Evolutionary conservation across 179 eudicot genomes (phyloP).

Genomic region (Spinacia oleracea): DNA sequence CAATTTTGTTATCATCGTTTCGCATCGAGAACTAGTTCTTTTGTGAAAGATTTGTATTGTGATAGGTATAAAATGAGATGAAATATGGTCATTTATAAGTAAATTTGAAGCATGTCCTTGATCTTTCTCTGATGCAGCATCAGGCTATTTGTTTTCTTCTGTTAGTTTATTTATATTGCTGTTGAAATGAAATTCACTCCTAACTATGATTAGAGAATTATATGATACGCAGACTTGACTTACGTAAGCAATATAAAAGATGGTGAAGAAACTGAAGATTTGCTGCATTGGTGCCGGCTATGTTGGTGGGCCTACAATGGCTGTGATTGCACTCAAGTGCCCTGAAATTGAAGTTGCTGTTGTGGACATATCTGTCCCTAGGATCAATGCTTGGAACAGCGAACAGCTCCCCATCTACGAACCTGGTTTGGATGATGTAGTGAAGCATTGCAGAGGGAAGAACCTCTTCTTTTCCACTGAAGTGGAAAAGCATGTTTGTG

Average conservation of each 20-base stretch:
- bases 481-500: conserved; percentile 47
- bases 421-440: conserved; percentile 54
- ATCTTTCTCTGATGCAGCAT: neutral
- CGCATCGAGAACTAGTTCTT: neutral
- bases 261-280: conserved; percentile 60
- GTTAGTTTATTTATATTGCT: neutral
- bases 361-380: conserved; percentile 43
- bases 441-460: conserved; percentile 49
- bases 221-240: conserved; percentile 24
- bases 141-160: neutral
- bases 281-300: conserved; percentile 61
- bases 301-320: conserved; percentile 59
- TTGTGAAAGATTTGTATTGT: neutral
- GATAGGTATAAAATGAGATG: neutral
- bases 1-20: neutral
- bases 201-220: neutral
- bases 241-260: conserved; percentile 21
- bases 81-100: neutral
- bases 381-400: conserved; percentile 58
- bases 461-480: conserved; percentile 50
- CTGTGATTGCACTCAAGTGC: conserved; percentile 53
- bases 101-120: conserved; percentile 3
- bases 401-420: conserved; percentile 52
- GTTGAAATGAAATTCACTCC: neutral
- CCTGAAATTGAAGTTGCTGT: conserved; percentile 53